Percentiles rank a stretch among this genome's conserved stretches.
phyloP scores from a whole-genome alignment of 2,329 filamentous ascomycete species.

The Colletotrichum costaricense region DNA sequence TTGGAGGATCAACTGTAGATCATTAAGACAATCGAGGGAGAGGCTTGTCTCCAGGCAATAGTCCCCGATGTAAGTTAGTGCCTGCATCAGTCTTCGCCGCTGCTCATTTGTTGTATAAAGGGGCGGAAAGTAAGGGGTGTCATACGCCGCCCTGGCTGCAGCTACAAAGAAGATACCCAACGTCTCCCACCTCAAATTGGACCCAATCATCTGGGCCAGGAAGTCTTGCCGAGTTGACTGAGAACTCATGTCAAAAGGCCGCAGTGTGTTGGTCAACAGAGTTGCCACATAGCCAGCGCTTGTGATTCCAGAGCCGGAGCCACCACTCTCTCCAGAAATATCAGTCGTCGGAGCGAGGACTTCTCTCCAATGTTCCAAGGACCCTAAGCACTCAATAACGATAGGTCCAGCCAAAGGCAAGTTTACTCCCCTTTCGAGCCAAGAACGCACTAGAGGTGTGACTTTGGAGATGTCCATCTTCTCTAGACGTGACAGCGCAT shows the following conservation, averaged over 20 bases:
- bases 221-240: background rate
- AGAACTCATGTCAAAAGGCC: background rate
- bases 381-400: background rate
- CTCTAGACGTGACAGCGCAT: background rate
- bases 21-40: conserved; percentile 49
- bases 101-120: background rate
- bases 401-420: background rate
- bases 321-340: background rate
- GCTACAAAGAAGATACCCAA: background rate
- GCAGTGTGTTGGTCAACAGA: background rate
- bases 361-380: background rate
- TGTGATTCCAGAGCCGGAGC: background rate
- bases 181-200: background rate
- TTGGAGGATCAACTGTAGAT: conserved; percentile 56
- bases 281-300: background rate
- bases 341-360: background rate
- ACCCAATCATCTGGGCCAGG: background rate
- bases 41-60: conserved; percentile 35
- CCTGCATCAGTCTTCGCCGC: background rate
- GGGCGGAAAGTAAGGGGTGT: background rate
- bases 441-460: background rate
- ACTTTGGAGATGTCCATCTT: background rate
- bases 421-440: background rate
- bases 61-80: background rate
- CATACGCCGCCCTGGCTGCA: background rate